Conservation (phyloP, 192 early-diverging fungal genomes). For the Mortierella alpina region DNA sequence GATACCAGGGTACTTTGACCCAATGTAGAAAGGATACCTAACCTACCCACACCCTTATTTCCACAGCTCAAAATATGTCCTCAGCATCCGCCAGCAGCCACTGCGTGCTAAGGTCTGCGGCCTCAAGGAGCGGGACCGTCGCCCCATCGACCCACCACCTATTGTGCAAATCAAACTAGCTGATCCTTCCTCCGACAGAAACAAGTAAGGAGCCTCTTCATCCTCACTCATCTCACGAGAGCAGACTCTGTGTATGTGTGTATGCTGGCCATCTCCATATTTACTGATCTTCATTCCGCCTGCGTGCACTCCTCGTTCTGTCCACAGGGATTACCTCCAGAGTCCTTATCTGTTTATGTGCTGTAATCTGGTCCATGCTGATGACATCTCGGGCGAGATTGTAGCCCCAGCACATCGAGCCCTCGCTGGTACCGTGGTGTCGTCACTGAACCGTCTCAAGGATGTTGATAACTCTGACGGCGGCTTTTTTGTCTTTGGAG, state of each 20-base stretch:
- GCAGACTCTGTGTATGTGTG: background rate
- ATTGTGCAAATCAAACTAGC: constrained; percentile 69
- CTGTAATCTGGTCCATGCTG: constrained; percentile 80
- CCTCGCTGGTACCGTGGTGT: constrained; percentile 89
- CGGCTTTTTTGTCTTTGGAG: constrained; percentile 95
- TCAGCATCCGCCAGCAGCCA: constrained; percentile 87
- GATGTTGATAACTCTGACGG: constrained; percentile 89
- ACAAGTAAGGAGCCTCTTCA: constrained; percentile 31
- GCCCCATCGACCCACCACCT: constrained; percentile 83
- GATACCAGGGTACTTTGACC: too few species aligned
- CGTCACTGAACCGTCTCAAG: constrained; percentile 85
- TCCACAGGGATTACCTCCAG: constrained; percentile 58
- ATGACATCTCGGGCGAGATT: constrained; percentile 75
- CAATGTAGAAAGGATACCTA: too few species aligned
- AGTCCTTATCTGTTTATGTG: constrained; percentile 97
- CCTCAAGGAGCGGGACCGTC: constrained; percentile 87
- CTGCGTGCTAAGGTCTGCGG: constrained; percentile 90
- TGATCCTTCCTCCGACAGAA: constrained; percentile 41
- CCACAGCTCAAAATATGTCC: constrained; percentile 56
- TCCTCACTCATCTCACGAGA: background rate
- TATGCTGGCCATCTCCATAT: background rate
- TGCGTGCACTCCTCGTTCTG: background rate
- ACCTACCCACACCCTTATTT: background rate
- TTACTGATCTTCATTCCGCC: background rate
- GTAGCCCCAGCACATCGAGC: constrained; percentile 76